phyloP scores from a whole-genome alignment of 352 stramenopile genomes.

The Phytophthora syringae region DNA sequence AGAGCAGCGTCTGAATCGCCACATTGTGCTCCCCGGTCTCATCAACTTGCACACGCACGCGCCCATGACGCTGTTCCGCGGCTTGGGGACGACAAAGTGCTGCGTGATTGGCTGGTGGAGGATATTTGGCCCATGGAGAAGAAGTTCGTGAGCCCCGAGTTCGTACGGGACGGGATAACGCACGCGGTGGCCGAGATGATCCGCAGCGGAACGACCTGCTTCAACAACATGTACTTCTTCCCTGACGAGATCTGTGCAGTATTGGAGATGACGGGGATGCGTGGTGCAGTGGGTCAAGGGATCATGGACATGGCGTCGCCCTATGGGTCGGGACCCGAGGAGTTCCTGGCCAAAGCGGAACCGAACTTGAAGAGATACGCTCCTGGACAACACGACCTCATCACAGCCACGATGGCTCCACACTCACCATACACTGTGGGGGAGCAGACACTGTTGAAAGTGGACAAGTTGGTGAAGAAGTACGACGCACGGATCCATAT shows the following conservation, averaged over 20 bases:
- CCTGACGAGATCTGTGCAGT: constrained; percentile 52
- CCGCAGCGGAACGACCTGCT: constrained; percentile 81
- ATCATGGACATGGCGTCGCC: constrained; percentile 71
- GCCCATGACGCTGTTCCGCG: constrained; percentile 81
- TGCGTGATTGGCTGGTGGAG: constrained; percentile 78
- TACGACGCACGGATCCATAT: constrained; percentile 72
- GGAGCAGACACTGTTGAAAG: constrained; percentile 57
- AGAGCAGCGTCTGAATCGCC: constrained; percentile 47
- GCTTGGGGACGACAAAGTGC: constrained; percentile 82
- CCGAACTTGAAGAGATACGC: constrained; percentile 61
- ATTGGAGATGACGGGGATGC: constrained; percentile 68
- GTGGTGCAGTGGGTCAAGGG: constrained; percentile 61
- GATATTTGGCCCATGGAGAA: constrained; percentile 84
- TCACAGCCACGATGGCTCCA: constrained; percentile 60
- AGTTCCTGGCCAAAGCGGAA: constrained; percentile 74
- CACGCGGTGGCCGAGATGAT: constrained; percentile 86
- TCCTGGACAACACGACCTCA: constrained; percentile 42
- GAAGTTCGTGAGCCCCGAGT: constrained; percentile 73
- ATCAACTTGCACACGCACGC: constrained; percentile 86
- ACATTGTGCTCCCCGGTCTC: constrained; percentile 84
- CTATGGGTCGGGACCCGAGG: constrained; percentile 53
- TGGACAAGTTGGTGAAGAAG: constrained; percentile 43
- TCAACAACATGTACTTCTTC: constrained; percentile 93
- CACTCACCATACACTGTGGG: constrained; percentile 84
- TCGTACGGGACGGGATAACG: constrained; percentile 68